phyloP scores from a whole-genome alignment of 768 basidiomycete genomes.

The Amanita molliuscula region DNA sequence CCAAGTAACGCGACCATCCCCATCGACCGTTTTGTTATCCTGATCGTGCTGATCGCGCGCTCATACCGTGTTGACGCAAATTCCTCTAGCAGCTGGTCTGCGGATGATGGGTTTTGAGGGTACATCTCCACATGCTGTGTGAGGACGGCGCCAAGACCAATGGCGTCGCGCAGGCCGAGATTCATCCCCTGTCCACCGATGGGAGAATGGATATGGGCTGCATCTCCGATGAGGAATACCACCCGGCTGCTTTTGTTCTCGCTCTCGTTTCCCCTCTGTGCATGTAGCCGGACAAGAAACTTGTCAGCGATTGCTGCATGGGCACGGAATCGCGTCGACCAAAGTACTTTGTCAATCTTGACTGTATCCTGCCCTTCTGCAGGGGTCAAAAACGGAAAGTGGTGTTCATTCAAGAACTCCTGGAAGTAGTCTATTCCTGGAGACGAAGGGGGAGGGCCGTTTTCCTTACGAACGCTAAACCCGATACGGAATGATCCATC shows the following conservation, averaged over 20 bases:
- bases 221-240: no score
- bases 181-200: no score
- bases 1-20: not conserved
- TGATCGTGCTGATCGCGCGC: slow-evolving; percentile 31
- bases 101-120: slow-evolving; percentile 7
- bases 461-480: slow-evolving; percentile 23
- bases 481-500: slow-evolving; percentile 28
- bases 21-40: slow-evolving; percentile 24
- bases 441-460: slow-evolving; percentile 24
- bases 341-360: slow-evolving; percentile 25
- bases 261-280: not conserved
- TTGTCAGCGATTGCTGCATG: no score
- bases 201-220: no score
- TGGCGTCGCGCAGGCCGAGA: slow-evolving; percentile 35
- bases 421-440: slow-evolving; percentile 34
- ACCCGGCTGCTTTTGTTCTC: no score
- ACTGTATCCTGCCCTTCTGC: slow-evolving; percentile 20
- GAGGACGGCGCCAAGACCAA: slow-evolving; percentile 32
- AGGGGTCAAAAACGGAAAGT: slow-evolving; percentile 10
- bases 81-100: slow-evolving; percentile 22
- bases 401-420: slow-evolving; percentile 28
- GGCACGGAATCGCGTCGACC: no score
- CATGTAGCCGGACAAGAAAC: slow-evolving; percentile 13
- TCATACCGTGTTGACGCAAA: slow-evolving; percentile 24
- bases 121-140: slow-evolving; percentile 17